Percentiles rank a stretch among this genome's conserved stretches.
Evolutionary conservation across 345 rosid species (phyloP).

Genomic region (Moricandia arvensis): DNA sequence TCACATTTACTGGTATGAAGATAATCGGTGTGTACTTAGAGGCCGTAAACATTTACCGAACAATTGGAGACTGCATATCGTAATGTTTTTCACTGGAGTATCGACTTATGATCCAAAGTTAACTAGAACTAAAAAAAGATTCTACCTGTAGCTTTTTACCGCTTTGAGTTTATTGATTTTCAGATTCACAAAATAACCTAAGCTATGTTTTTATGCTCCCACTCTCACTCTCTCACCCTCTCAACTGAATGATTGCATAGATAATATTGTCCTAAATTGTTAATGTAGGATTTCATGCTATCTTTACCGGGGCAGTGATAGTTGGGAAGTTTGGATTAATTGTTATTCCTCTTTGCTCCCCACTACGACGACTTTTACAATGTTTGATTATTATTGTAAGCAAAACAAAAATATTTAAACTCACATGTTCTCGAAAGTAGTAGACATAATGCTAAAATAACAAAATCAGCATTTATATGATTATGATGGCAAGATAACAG

Average conservation of each 20-base stretch:
- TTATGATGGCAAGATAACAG: too few relatives aligned
- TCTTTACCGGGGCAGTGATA: slow-evolving; percentile 88
- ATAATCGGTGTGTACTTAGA: slow-evolving; percentile 18
- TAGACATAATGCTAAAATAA: too few relatives aligned
- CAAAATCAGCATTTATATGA: too few relatives aligned
- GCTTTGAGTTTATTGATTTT: background rate
- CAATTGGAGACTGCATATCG: slow-evolving; percentile 87
- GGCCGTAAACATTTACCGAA: slow-evolving; percentile 83
- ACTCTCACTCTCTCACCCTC: too few relatives aligned
- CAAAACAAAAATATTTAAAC: background rate
- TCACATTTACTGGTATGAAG: slow-evolving; percentile 86
- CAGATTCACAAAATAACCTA: background rate
- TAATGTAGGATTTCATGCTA: slow-evolving; percentile 75
- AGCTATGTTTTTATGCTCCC: background rate
- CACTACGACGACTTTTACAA: background rate
- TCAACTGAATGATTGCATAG: slow-evolving; percentile 7
- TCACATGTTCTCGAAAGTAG: too few relatives aligned
- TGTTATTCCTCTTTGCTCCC: slow-evolving; percentile 64
- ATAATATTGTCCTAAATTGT: slow-evolving; percentile 10
- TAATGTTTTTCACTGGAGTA: slow-evolving; percentile 13
- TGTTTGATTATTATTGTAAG: background rate
- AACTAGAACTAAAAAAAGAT: background rate
- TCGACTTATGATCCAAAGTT: background rate
- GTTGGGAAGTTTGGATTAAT: slow-evolving; percentile 96
- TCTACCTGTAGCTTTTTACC: background rate